These are phyloP conservation scores for Theobroma cacao DNA, from an alignment of 345 rosid genomes.

Conservation along the genomic window DNA sequence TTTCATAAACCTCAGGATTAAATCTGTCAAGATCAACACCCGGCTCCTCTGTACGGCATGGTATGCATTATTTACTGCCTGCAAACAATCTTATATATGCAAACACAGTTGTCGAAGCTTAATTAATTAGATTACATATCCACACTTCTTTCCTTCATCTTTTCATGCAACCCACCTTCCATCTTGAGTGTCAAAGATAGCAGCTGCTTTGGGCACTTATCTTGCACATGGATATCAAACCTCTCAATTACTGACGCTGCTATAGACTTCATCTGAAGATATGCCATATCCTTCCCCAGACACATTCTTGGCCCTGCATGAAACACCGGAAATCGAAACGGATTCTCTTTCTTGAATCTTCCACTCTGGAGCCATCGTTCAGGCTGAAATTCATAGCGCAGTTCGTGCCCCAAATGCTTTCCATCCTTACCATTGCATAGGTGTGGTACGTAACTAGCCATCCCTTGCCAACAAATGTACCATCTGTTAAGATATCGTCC, in stretches of 20 bases:
- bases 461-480: constrained; percentile 27
- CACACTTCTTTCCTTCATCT: no score
- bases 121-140: no score
- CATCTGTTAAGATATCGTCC: constrained; percentile 34
- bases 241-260: constrained; percentile 54
- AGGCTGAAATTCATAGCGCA: constrained; percentile 34
- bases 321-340: constrained; percentile 43
- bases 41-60: no score
- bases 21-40: no score
- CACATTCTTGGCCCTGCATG: constrained; percentile 92
- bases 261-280: constrained; percentile 85
- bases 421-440: constrained; percentile 43
- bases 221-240: neutral
- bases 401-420: constrained; percentile 38
- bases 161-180: neutral
- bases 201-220: constrained; percentile 9
- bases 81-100: no score
- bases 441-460: constrained; percentile 22
- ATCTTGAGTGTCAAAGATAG: constrained; percentile 22
- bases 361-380: constrained; percentile 36
- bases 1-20: no score
- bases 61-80: no score
- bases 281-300: constrained; percentile 77
- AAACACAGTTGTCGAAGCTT: no score
- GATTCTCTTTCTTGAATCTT: neutral